Evolutionary conservation across 1,139 yeast species (phyloP).

Genomic region (Candida sp.): DNA sequence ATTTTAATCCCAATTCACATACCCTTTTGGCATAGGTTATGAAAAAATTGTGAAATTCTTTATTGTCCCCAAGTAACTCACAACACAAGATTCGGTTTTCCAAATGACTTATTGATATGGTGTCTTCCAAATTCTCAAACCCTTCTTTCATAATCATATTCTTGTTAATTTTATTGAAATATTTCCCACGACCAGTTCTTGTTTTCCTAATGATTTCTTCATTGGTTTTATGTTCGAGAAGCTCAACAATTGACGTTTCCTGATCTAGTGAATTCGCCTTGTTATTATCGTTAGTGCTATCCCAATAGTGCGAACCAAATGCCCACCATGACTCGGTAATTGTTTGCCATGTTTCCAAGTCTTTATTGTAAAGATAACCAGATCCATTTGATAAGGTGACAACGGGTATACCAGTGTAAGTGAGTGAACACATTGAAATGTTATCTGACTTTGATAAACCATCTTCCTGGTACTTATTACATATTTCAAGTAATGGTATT

Average conservation of each 20-base stretch:
- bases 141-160: constrained; percentile 95
- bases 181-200: constrained; percentile 78
- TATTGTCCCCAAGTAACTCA: constrained; percentile 57
- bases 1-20: constrained; percentile 76
- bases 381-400: constrained; percentile 85
- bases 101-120: constrained; percentile 82
- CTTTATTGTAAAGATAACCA: constrained; percentile 74
- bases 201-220: constrained; percentile 67
- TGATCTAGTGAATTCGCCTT: constrained; percentile 20
- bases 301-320: constrained; percentile 98
- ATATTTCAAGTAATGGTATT: constrained; percentile 58
- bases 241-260: constrained; percentile 55
- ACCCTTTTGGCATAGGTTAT: constrained; percentile 70
- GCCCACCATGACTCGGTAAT: constrained; percentile 99
- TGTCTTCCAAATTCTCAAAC: constrained; percentile 85
- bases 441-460: constrained; percentile 78
- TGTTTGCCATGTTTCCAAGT: constrained; percentile 77
- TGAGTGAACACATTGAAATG: constrained; percentile 79
- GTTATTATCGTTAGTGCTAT: constrained; percentile 38
- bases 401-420: constrained; percentile 71
- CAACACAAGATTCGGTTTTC: constrained; percentile 83
- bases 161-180: constrained; percentile 83
- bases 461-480: constrained; percentile 54
- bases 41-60: constrained; percentile 63
- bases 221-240: constrained; percentile 81